Conservation (phyloP, 2,329 filamentous ascomycete species). For the Beauveria medogensis region DNA sequence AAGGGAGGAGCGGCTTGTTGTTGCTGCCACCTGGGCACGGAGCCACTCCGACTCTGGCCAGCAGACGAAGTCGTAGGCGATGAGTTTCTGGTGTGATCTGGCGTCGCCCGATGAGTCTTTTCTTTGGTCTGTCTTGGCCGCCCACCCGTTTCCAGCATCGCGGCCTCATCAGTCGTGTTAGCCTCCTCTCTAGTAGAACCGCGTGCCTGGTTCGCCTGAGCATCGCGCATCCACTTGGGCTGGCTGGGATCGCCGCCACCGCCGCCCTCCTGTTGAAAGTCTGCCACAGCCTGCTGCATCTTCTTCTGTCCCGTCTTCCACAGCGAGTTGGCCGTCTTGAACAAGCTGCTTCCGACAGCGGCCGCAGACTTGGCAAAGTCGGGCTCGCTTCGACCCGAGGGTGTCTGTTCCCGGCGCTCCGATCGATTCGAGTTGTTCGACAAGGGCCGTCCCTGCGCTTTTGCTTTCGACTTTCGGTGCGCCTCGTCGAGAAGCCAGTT, state of each 20-base stretch:
- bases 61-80: conserved; percentile 40
- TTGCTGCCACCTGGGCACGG: conserved; percentile 54
- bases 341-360: conserved; percentile 71
- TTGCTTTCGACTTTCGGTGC: conserved; percentile 72
- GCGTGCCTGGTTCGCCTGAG: conserved; percentile 33
- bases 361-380: conserved; percentile 77
- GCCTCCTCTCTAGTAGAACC: conserved; percentile 12
- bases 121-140: conserved; percentile 38
- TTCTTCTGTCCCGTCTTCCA: conserved; percentile 96
- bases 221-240: conserved; percentile 92
- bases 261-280: conserved; percentile 55
- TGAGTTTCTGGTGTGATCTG: conserved; percentile 36
- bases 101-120: conserved; percentile 17
- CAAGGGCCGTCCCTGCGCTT: conserved; percentile 47
- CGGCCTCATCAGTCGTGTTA: conserved; percentile 60
- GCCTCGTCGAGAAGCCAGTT: conserved; percentile 88
- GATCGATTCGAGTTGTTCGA: conserved; percentile 27
- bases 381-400: conserved; percentile 47
- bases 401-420: conserved; percentile 14
- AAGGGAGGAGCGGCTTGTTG: conserved; percentile 29
- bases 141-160: conserved; percentile 65
- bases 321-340: conserved; percentile 89
- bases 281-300: conserved; percentile 83
- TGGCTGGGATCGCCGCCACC: conserved; percentile 65
- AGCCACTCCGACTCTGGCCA: conserved; percentile 35